Percentiles rank a stretch among this genome's conserved stretches.
These are phyloP conservation scores for Tripterygium wilfordii DNA, from an alignment of 177 flowering plant genomes.

Conservation along the genomic window DNA sequence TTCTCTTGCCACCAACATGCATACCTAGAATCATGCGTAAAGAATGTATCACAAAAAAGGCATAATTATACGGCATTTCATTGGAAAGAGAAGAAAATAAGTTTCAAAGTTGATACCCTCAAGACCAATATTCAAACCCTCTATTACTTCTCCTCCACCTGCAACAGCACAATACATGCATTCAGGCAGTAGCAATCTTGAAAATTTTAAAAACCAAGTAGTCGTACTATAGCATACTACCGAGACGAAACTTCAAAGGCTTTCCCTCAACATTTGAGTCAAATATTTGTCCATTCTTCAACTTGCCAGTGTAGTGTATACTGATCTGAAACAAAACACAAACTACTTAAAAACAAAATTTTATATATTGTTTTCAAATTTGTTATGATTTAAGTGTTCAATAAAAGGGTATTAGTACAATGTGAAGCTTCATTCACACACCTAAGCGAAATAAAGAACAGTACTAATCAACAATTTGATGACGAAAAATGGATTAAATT, in stretches of 20 bases:
- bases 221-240: conserved; percentile 13
- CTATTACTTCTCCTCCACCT: conserved; percentile 25
- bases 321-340: conserved; percentile 27
- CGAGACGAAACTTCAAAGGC: conserved; percentile 40
- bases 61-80: not conserved
- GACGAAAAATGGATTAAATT: not conserved
- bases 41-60: not conserved
- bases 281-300: conserved; percentile 30
- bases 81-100: not conserved
- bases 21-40: conserved; percentile 28
- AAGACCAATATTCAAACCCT: conserved; percentile 39
- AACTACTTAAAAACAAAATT: not conserved
- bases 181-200: not conserved
- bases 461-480: not conserved
- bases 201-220: not conserved
- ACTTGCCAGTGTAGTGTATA: conserved; percentile 23
- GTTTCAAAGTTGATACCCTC: conserved; percentile 24
- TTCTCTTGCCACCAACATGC: conserved; percentile 45
- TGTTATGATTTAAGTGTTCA: not conserved
- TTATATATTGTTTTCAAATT: not conserved
- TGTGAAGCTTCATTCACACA: not conserved
- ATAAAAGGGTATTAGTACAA: no score
- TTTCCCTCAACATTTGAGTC: conserved; percentile 25
- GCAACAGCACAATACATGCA: conserved; percentile 1
- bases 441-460: not conserved